Evolutionary conservation across 805 yeast genomes (phyloP).

Genomic region (Cyberlindnera saturnus): DNA sequence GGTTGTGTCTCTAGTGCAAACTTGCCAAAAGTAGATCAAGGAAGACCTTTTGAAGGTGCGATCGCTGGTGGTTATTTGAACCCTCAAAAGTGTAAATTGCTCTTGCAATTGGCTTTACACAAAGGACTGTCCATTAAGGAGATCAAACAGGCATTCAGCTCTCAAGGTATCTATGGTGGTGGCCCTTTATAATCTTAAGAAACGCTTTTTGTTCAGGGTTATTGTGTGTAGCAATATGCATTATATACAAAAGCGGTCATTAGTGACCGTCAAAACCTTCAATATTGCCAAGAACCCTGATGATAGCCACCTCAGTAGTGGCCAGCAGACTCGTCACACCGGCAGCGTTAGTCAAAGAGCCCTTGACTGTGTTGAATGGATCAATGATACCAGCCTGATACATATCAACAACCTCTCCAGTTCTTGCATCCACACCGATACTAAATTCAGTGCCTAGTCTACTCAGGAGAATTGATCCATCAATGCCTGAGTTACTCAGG

Average conservation of each 20-base stretch:
- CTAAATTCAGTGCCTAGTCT: slow-evolving; percentile 56
- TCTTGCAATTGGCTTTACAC: slow-evolving; percentile 48
- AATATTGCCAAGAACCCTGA: slow-evolving; percentile 58
- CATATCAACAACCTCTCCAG: slow-evolving; percentile 94
- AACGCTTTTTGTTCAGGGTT: neutral
- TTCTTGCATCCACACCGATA: slow-evolving; percentile 86
- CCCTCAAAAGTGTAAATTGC: slow-evolving; percentile 57
- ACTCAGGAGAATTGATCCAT: slow-evolving; percentile 63
- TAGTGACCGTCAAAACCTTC: slow-evolving; percentile 17
- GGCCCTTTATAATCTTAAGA: slow-evolving; percentile 4
- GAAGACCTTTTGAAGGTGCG: slow-evolving; percentile 31
- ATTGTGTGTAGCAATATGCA: neutral
- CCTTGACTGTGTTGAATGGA: slow-evolving; percentile 96
- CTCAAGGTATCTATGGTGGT: slow-evolving; percentile 38
- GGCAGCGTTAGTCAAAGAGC: slow-evolving; percentile 91
- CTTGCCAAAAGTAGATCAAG: slow-evolving; percentile 24
- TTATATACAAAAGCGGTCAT: neutral
- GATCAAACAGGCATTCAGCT: slow-evolving; percentile 32
- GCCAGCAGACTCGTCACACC: slow-evolving; percentile 97
- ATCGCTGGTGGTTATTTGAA: slow-evolving; percentile 61
- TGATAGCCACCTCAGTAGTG: slow-evolving; percentile 97
- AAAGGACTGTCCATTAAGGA: slow-evolving; percentile 27
- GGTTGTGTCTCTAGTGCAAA: slow-evolving; percentile 54
- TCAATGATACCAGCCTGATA: slow-evolving; percentile 95
- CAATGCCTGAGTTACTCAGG: slow-evolving; percentile 95